Evolutionary conservation across 148 eudicot species (phyloP), one percentile per base, ranked within the genome.

Genomic region (Nyssa sinensis): DNA sequence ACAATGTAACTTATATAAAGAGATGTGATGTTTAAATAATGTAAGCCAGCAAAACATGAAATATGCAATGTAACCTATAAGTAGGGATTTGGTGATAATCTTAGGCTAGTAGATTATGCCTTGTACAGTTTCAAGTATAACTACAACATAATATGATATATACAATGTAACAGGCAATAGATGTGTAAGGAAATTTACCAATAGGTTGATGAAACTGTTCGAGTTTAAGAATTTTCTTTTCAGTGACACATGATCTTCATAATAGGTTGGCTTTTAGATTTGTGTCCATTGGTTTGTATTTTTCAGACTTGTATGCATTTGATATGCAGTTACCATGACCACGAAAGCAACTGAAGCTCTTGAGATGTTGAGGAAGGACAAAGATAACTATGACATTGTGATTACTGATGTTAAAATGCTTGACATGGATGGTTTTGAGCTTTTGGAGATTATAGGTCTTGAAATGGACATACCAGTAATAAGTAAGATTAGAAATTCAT

Each of bases 401-500:
- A 25, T 86, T 27, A 84, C 85, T 0, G 74, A 81, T 27, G 76
- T 84, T 61, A 59, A 49, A 3, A 76, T 73, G 63, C 41, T 55
- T 1, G 83, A 75, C 27, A 73, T 79, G 28, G 80, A 81, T 33
- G 87, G 87, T 11, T 84, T 81, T 16, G 65, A 60, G 70, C 57
- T 84, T 1, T 31, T 81, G 2, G 80, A 78, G 68, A 74, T 66
- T 0, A 77, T 81, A 1, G 37, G 57, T 19, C 67, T 37, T 3
- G 74, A 76, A 27, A 72, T 75, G 4, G 85, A 70, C 55, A 65
- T 84, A 53, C 85, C 87, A 0, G 85, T 84, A 9, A 66, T 84
- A 49, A 73, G 69, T 66, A 34, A 3, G 69, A 17, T 11, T 12
- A 11, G 51, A 44, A 14, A 44, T 19, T 55, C 14, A n/a, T 55